phyloP scores from a whole-genome alignment of 805 yeast genomes.

The Metschnikowia proteae region DNA sequence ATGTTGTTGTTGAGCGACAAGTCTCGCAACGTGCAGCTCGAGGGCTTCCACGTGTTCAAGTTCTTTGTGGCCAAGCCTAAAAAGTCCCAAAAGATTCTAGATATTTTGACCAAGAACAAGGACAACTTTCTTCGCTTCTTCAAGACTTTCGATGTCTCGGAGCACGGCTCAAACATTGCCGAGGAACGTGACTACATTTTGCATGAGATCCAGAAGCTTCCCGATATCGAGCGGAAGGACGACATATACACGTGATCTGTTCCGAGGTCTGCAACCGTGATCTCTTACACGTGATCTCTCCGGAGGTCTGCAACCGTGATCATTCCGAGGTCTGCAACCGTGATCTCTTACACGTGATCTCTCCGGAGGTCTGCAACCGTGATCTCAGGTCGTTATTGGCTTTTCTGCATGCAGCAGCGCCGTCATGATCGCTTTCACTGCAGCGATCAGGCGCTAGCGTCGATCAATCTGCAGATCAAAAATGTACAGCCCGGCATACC shows the following conservation, averaged over 20 bases:
- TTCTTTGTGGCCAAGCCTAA: slow-evolving; percentile 95
- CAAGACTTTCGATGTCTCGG: slow-evolving; percentile 57
- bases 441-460: too few relatives aligned
- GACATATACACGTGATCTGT: neutral
- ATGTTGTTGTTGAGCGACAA: slow-evolving; percentile 87
- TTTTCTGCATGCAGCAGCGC: too few relatives aligned
- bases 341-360: too few relatives aligned
- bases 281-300: too few relatives aligned
- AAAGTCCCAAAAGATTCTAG: slow-evolving; percentile 73
- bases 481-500: too few relatives aligned
- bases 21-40: slow-evolving; percentile 82
- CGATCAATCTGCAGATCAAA: too few relatives aligned
- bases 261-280: too few relatives aligned
- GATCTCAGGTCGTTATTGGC: too few relatives aligned
- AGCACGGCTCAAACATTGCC: slow-evolving; percentile 60
- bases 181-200: slow-evolving; percentile 82
- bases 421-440: too few relatives aligned
- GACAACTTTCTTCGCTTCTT: slow-evolving; percentile 70
- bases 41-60: slow-evolving; percentile 90
- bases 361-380: too few relatives aligned
- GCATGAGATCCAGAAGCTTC: slow-evolving; percentile 66
- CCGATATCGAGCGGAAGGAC: slow-evolving; percentile 46
- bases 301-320: too few relatives aligned
- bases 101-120: slow-evolving; percentile 80
- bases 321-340: too few relatives aligned